A percentile compares a stretch with the other conserved stretches of the same genome.
Evolutionary conservation across 768 basidiomycete genomes (phyloP).

Genomic region (Termitomyces sp.): DNA sequence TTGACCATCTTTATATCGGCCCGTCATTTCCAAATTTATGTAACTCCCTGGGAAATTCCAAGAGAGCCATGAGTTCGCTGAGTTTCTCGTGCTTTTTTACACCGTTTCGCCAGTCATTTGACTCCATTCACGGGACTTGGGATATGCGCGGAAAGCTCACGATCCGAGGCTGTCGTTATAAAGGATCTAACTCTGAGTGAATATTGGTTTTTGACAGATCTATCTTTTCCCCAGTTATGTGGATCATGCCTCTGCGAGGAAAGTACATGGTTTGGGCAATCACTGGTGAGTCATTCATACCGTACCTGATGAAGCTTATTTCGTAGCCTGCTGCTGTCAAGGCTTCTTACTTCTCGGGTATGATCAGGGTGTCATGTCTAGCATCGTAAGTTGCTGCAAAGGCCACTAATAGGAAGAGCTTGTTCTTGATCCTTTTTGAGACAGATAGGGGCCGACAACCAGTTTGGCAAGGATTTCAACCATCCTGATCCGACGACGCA

Average conservation of each 20-base stretch:
- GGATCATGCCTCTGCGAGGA: slow-evolving; percentile 32
- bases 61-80: background rate
- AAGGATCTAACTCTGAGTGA: background rate
- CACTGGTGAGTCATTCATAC: slow-evolving; percentile 24
- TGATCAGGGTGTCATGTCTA: slow-evolving; percentile 42
- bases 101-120: background rate
- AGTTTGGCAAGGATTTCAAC: slow-evolving; percentile 35
- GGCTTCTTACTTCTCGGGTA: slow-evolving; percentile 36
- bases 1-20: background rate
- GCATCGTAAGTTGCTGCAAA: slow-evolving; percentile 25
- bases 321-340: slow-evolving; percentile 36
- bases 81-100: background rate
- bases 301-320: background rate
- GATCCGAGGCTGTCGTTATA: background rate
- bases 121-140: background rate
- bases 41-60: background rate
- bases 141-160: background rate
- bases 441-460: slow-evolving; percentile 39
- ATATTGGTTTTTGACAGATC: background rate
- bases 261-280: slow-evolving; percentile 38
- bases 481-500: slow-evolving; percentile 34
- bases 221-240: slow-evolving; percentile 22
- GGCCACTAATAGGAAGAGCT: background rate
- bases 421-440: background rate
- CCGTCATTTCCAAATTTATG: background rate